A percentile compares a stretch with the other conserved stretches of the same genome.
These are phyloP conservation scores for Blastobotrys apis DNA, from an alignment of 1,139 yeast species.

Conservation along the genomic window DNA sequence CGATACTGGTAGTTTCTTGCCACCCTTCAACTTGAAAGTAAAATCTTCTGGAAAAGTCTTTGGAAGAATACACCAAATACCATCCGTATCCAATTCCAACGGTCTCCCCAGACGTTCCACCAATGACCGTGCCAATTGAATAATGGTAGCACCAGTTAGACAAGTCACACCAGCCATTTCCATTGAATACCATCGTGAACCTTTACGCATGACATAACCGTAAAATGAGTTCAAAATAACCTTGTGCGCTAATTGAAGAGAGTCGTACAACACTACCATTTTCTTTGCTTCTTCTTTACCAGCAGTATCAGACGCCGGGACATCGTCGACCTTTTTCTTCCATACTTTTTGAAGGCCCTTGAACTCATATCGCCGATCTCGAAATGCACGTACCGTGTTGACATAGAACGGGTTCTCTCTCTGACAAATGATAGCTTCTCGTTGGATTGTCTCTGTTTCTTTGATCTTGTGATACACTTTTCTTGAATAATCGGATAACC, in stretches of 20 bases:
- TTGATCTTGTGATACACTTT: conserved; percentile 81
- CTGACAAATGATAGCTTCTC: conserved; percentile 95
- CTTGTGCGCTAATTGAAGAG: conserved; percentile 93
- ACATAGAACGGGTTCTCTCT: conserved; percentile 97
- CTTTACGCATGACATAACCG: conserved; percentile 98
- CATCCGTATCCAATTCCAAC: conserved; percentile 94
- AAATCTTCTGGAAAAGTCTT: conserved; percentile 88
- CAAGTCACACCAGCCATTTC: conserved; percentile 99
- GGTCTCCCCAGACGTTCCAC: conserved; percentile 97
- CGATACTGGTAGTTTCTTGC: conserved; percentile 71
- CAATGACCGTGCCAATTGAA: conserved; percentile 90
- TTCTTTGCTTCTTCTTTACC: conserved; percentile 81
- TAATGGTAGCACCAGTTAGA: conserved; percentile 94
- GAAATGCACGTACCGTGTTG: conserved; percentile 85
- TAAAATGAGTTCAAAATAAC: conserved; percentile 95
- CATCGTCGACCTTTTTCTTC: conserved; percentile 72
- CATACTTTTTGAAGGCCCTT: conserved; percentile 91
- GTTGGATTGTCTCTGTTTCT: conserved; percentile 74
- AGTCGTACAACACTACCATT: conserved; percentile 91
- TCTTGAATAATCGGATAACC: conserved; percentile 79
- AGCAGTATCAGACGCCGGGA: conserved; percentile 51
- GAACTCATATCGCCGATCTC: conserved; percentile 95
- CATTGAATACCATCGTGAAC: conserved; percentile 98
- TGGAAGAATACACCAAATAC: conserved; percentile 98
- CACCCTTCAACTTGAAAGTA: conserved; percentile 65